Evolutionary conservation across 2,329 filamentous ascomycete species (phyloP), one percentile per base, ranked within the genome.

Genomic region (Intubia oerlemansii): DNA sequence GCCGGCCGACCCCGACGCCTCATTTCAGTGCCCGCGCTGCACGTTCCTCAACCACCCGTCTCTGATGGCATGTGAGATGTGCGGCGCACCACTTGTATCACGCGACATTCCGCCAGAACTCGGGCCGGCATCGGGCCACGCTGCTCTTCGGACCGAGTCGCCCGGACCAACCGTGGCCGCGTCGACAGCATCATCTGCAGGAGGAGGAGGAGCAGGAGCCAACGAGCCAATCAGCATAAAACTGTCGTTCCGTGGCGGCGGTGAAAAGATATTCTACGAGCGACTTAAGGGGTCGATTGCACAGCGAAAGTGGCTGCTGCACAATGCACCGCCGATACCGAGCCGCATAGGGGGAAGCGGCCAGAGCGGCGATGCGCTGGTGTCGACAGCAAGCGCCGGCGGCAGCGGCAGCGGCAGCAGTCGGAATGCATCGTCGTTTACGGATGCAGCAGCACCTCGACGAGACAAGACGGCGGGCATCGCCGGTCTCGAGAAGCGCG

Each of bases 41-140:
- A 98, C 88, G 1, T 95, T 95, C 43, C 61, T 75, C 22, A 98
- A 98, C 40, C 81, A 95, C 44, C 80, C 82, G 1, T 92, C 80
- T 4, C 53, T 98, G 10, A 52, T 70, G 10, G 67, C 72, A 5
- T 98, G 88, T 43, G 88, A 98, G 50, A 82, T 98, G 29, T 98
- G 88, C 42, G 80, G 80, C 10, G 79, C 74, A 1, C 64, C 80
- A 7, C 54, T 93, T 4, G 52, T 69, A 28, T 66, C 67, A 10
- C 60, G 57, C 36, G 54, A 56, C 30, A 41, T 54, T 17, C 48
- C 51, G 25, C 36, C 54, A 40, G 41, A 48, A 24, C 27, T 53
- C 34, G 52, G 50, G 17, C 52, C 49, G 17, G 54, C 54, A 21
- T 44, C 53, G 14, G 46, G 27, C 24, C 32, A 53, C 25, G n/a